Conservation (phyloP, 2,329 filamentous ascomycete species). For the Elsinoe necatrix region DNA sequence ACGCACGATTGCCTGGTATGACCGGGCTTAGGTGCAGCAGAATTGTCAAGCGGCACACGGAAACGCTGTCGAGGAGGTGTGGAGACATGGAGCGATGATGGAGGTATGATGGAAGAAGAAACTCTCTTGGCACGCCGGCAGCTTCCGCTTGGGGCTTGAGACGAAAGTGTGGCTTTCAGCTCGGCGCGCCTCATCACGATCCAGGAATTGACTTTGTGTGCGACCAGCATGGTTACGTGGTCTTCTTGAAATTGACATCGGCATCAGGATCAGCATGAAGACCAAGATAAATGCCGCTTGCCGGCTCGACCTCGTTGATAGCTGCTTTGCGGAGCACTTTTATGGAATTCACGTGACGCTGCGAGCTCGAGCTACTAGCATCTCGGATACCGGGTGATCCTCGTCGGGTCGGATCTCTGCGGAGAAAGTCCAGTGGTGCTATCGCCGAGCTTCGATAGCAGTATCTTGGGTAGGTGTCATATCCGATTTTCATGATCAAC, state of each 20-base stretch:
- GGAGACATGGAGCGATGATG: constrained; percentile 8
- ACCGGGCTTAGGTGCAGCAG: background rate
- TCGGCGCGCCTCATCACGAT: constrained; percentile 10
- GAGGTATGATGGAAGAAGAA: constrained; percentile 9
- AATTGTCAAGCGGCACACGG: background rate
- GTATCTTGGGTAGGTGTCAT: constrained; percentile 20
- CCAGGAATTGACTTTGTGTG: background rate
- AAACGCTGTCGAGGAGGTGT: constrained; percentile 8
- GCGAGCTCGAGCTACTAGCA: background rate
- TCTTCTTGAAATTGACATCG: background rate
- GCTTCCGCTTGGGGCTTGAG: constrained; percentile 10
- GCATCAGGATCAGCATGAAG: background rate
- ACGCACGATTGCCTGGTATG: constrained; percentile 6
- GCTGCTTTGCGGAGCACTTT: too few species aligned
- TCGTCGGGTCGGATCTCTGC: constrained; percentile 9
- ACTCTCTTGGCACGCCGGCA: background rate
- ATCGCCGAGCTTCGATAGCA: background rate
- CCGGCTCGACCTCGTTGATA: background rate
- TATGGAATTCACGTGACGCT: background rate
- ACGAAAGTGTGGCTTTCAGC: constrained; percentile 1
- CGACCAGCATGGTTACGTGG: background rate
- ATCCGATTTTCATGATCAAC: constrained; percentile 1
- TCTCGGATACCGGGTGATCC: constrained; percentile 4
- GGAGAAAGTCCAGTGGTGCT: background rate
- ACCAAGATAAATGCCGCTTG: background rate